These are phyloP conservation scores for Cercophora newfieldiana DNA, from an alignment of 495 filamentous ascomycete species.

Conservation along the genomic window DNA sequence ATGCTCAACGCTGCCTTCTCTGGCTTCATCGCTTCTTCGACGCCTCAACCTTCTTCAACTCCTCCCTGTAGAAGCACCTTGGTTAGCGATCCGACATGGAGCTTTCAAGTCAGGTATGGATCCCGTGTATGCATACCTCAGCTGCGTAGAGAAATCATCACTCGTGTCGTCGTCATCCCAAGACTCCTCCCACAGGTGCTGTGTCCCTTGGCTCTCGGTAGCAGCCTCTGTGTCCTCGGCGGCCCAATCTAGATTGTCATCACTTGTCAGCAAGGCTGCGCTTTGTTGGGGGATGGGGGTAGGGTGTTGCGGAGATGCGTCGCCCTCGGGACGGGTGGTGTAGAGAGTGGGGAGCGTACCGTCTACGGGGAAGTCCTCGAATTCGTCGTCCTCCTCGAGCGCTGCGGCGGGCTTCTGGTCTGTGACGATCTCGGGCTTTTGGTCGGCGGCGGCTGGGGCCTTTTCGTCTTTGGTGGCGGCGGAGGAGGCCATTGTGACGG, in stretches of 20 bases:
- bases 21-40: constrained; percentile 56
- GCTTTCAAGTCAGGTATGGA: background rate
- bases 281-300: background rate
- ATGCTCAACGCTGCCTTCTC: background rate
- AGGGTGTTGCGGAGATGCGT: no score
- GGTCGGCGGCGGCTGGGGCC: constrained; percentile 38
- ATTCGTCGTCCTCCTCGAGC: constrained; percentile 96
- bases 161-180: constrained; percentile 99
- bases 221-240: constrained; percentile 83
- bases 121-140: constrained; percentile 65
- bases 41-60: constrained; percentile 89
- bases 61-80: constrained; percentile 62
- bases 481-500: constrained; percentile 33
- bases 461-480: constrained; percentile 44
- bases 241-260: constrained; percentile 68
- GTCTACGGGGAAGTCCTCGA: constrained; percentile 98
- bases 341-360: constrained; percentile 52
- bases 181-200: constrained; percentile 98
- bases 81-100: background rate
- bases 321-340: background rate
- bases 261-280: background rate
- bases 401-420: constrained; percentile 52
- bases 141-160: constrained; percentile 93
- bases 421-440: constrained; percentile 23
- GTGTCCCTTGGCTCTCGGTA: constrained; percentile 52